Evolutionary conservation across 225 moss, liverwort and hornwort species (phyloP).

Genomic region (Antitrichia curtipendula): DNA sequence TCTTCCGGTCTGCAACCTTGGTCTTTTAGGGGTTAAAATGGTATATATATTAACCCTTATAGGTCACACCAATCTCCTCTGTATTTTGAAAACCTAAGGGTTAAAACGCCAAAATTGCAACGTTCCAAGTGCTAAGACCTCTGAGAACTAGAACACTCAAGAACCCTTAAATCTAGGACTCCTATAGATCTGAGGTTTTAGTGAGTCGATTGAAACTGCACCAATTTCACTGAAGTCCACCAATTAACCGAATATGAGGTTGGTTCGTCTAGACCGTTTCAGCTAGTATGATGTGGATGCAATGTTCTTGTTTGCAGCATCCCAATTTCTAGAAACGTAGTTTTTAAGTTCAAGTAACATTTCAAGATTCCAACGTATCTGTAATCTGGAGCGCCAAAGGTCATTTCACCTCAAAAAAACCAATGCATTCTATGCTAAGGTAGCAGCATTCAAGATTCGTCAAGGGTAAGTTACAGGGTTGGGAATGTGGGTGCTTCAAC

Average conservation of each 20-base stretch:
- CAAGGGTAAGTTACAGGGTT: background rate
- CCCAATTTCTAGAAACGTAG: background rate
- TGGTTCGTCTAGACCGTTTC: background rate
- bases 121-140: background rate
- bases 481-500: background rate
- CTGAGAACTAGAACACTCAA: background rate
- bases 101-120: background rate
- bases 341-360: background rate
- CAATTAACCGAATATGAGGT: background rate
- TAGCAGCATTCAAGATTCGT: background rate
- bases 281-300: background rate
- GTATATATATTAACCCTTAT: background rate
- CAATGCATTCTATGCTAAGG: background rate
- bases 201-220: background rate
- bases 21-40: background rate
- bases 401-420: background rate
- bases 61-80: background rate
- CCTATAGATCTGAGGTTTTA: background rate
- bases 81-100: background rate
- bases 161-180: background rate
- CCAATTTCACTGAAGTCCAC: background rate
- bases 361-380: background rate
- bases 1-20: background rate
- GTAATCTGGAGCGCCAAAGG: background rate
- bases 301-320: background rate